Conservation (phyloP, 371 early-diverging fungal species). For the Lichtheimia hyalospora region DNA sequence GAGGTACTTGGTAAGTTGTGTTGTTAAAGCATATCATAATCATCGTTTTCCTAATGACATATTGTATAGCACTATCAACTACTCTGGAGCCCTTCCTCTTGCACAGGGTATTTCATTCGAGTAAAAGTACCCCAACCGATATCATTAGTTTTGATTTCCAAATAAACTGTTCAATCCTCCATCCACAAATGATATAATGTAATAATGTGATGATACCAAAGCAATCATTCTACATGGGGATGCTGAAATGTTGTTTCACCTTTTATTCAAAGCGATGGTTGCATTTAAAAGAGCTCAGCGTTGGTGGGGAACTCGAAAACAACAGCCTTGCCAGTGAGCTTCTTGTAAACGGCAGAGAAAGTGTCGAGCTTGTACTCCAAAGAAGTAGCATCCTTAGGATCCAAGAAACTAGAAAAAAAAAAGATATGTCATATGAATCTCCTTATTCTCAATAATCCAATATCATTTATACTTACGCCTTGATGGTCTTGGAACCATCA, state of each 20-base stretch:
- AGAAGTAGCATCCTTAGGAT: slow-evolving; percentile 95
- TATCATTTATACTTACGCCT: slow-evolving; percentile 68
- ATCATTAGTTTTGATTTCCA: no score
- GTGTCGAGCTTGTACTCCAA: slow-evolving; percentile 98
- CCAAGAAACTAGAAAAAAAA: slow-evolving; percentile 71
- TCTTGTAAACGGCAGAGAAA: slow-evolving; percentile 93
- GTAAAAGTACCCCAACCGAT: slow-evolving; percentile 27
- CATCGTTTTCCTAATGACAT: no score
- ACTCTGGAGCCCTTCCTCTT: slow-evolving; percentile 86
- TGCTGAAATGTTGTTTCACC: background rate
- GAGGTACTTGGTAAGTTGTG: slow-evolving; percentile 58
- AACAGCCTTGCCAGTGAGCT: slow-evolving; percentile 96
- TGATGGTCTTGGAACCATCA: slow-evolving; percentile 93
- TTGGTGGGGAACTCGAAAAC: slow-evolving; percentile 90
- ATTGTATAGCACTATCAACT: slow-evolving; percentile 81
- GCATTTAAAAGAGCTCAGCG: slow-evolving; percentile 25
- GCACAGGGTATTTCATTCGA: slow-evolving; percentile 99
- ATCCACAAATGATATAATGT: no score
- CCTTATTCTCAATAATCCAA: background rate
- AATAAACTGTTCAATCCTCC: no score
- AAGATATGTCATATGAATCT: background rate
- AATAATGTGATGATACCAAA: no score
- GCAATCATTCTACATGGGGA: no score
- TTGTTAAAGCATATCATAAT: slow-evolving; percentile 2
- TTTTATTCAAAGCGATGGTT: background rate